Evolutionary conservation across 805 yeast species (phyloP).

Genomic region (Candida nitratophila): DNA sequence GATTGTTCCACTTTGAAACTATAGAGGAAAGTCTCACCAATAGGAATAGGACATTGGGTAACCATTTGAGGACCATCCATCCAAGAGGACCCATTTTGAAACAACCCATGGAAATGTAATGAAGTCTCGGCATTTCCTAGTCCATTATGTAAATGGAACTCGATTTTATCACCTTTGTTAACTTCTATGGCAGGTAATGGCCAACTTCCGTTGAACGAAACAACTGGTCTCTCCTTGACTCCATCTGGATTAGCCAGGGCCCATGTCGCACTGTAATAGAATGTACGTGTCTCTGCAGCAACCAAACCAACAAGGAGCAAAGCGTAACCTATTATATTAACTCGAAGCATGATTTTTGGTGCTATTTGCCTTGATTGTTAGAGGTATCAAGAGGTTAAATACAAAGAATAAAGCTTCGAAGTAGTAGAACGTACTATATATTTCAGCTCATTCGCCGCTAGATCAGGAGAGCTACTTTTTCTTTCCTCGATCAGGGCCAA

Average conservation of each 20-base stretch:
- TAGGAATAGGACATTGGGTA: conserved; percentile 73
- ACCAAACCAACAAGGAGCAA: neutral
- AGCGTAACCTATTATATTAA: too few species aligned
- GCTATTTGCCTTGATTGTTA: too few species aligned
- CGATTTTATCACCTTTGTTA: conserved; percentile 54
- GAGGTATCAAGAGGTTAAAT: too few species aligned
- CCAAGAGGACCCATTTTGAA: conserved; percentile 50
- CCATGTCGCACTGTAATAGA: conserved; percentile 53
- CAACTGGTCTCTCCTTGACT: conserved; percentile 41
- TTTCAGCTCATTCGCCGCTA: too few species aligned
- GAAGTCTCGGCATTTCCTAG: conserved; percentile 48
- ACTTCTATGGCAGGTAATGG: conserved; percentile 67
- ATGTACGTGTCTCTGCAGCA: conserved; percentile 39
- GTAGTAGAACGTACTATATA: too few species aligned
- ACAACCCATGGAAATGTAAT: conserved; percentile 74
- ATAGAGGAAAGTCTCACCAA: conserved; percentile 59
- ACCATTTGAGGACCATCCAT: conserved; percentile 82
- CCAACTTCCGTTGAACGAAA: conserved; percentile 67
- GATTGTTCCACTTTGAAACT: conserved; percentile 67
- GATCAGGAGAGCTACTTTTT: too few species aligned
- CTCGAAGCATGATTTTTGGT: neutral
- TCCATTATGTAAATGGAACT: conserved; percentile 56
- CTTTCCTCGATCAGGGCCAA: too few species aligned
- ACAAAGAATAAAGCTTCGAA: too few species aligned
- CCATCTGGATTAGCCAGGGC: conserved; percentile 66